Evolutionary conservation across 305 asterid genomes (phyloP).

Genomic region (Solanum aculeatissimum): DNA sequence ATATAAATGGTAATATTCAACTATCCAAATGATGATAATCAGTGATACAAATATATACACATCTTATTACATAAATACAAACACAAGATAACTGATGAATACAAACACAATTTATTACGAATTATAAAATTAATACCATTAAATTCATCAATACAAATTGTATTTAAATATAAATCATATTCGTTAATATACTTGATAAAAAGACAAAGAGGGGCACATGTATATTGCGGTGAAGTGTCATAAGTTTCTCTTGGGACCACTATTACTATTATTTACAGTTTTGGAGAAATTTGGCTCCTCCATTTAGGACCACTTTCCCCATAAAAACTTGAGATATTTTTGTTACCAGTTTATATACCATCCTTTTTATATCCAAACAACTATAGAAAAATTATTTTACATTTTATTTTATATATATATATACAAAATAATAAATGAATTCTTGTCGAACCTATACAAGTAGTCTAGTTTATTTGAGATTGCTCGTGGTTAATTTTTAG

Average conservation of each 20-base stretch:
- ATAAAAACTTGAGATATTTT: neutral
- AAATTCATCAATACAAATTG: no score
- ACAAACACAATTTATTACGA: no score
- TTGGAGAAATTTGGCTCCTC: neutral
- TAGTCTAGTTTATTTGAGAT: no score
- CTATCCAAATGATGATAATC: no score
- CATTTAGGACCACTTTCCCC: neutral
- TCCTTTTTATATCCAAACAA: neutral
- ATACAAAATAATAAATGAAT: no score
- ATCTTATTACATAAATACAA: no score
- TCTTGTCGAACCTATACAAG: neutral
- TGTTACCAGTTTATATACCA: neutral
- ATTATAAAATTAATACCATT: no score
- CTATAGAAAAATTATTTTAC: no score
- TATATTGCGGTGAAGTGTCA: slow-evolving; percentile 1
- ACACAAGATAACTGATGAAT: no score
- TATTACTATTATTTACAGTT: neutral
- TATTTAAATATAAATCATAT: no score
- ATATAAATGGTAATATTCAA: no score
- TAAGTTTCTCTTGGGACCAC: neutral
- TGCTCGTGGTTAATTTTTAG: neutral
- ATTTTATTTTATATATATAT: neutral
- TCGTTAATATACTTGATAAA: neutral
- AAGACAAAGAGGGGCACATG: neutral
- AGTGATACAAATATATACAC: no score